These are phyloP conservation scores for Bacidia gigantensis DNA, from an alignment of 495 filamentous ascomycete species.

Conservation along the genomic window DNA sequence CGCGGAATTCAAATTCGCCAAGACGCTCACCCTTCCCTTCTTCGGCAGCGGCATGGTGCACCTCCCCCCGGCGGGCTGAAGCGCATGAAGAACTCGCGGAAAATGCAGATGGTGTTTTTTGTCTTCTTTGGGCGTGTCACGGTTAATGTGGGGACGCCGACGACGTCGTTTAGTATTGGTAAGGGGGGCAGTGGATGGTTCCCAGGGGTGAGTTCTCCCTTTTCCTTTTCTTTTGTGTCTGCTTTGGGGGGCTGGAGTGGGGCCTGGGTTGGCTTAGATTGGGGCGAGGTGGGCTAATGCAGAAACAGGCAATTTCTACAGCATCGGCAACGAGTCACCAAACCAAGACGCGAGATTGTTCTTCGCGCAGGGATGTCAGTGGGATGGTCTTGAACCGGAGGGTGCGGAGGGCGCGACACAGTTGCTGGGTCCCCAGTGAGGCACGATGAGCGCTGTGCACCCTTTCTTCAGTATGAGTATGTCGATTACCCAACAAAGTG, in stretches of 20 bases:
- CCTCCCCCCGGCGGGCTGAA: slow-evolving; percentile 70
- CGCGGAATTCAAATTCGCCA: slow-evolving; percentile 70
- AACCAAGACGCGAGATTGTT: slow-evolving; percentile 53
- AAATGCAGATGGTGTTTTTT: slow-evolving; percentile 94
- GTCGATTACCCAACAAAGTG: neutral
- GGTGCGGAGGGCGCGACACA: neutral
- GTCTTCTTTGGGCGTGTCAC: slow-evolving; percentile 63
- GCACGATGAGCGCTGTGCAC: no score
- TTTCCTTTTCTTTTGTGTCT: slow-evolving; percentile 10
- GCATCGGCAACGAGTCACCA: slow-evolving; percentile 58
- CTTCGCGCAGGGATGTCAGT: slow-evolving; percentile 62
- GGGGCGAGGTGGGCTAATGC: slow-evolving; percentile 5
- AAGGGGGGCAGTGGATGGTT: slow-evolving; percentile 87
- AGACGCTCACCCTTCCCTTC: slow-evolving; percentile 69
- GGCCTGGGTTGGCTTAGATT: no score
- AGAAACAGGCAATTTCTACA: slow-evolving; percentile 67
- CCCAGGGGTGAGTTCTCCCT: slow-evolving; percentile 62
- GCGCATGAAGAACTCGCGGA: slow-evolving; percentile 74
- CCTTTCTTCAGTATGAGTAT: neutral
- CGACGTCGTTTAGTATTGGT: slow-evolving; percentile 68
- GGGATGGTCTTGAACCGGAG: slow-evolving; percentile 3
- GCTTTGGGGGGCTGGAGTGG: no score
- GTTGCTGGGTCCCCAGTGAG: neutral
- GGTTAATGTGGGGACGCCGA: slow-evolving; percentile 55
- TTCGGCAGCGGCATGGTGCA: slow-evolving; percentile 84